These are phyloP conservation scores for Monosporascus sp. DNA, from an alignment of 2,329 filamentous ascomycete species.

Conservation along the genomic window DNA sequence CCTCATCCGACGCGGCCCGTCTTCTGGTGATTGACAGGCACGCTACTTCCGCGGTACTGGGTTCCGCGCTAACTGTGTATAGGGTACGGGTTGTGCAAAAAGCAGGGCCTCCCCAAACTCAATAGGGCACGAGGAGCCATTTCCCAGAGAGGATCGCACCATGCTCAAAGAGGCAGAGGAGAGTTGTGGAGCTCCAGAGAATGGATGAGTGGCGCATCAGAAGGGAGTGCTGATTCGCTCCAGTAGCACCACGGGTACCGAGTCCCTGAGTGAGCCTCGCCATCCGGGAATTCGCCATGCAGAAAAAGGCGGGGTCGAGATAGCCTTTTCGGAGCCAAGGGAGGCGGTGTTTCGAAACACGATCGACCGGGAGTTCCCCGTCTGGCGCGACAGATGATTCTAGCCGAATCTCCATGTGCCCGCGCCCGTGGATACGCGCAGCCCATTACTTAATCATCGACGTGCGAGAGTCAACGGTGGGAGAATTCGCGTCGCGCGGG, in stretches of 20 bases:
- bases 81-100: too few species aligned
- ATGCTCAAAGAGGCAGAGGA: background rate
- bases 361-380: background rate
- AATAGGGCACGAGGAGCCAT: background rate
- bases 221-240: background rate
- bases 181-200: background rate
- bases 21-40: too few species aligned
- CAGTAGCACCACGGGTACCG: too few species aligned
- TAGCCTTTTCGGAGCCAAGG: background rate
- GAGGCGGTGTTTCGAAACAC: constrained; percentile 1
- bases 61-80: too few species aligned
- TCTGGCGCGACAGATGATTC: background rate
- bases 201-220: background rate
- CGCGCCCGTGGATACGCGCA: background rate
- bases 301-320: background rate
- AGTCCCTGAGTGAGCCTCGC: background rate
- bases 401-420: background rate
- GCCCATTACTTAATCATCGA: too few species aligned
- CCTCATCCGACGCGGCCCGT: too few species aligned
- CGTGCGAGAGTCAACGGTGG: too few species aligned
- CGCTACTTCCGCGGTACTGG: too few species aligned
- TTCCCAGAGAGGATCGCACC: too few species aligned
- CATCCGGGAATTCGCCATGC: background rate
- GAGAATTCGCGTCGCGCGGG: background rate
- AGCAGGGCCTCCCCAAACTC: too few species aligned